phyloP scores from a whole-genome alignment of 257 asterid species.

The Thymus mandschuricus region DNA sequence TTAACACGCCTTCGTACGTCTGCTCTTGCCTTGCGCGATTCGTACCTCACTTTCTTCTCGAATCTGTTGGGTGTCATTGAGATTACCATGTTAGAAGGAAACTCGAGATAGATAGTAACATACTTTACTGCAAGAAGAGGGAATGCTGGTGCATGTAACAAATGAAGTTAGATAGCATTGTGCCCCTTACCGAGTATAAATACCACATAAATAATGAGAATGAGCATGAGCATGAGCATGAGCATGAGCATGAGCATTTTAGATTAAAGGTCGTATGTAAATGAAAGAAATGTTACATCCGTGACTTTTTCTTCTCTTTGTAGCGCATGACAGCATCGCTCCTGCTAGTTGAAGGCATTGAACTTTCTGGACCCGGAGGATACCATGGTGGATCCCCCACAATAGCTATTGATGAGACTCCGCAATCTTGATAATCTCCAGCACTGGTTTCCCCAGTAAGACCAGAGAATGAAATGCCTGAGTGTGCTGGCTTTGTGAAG shows the following conservation, averaged over 20 bases:
- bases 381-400: constrained; percentile 78
- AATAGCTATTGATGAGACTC: constrained; percentile 58
- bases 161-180: neutral
- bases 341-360: constrained; percentile 65
- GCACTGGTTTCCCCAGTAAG: constrained; percentile 61
- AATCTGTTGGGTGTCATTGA: constrained; percentile 48
- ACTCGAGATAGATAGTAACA: neutral
- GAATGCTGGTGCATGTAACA: neutral
- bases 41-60: constrained; percentile 92
- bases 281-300: constrained; percentile 38
- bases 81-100: constrained; percentile 5
- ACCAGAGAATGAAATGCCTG: constrained; percentile 73
- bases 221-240: too few species aligned
- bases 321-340: constrained; percentile 88
- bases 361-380: constrained; percentile 65
- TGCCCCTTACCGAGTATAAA: neutral
- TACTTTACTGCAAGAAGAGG: constrained; percentile 8
- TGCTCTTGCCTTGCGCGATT: constrained; percentile 94
- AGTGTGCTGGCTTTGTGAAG: constrained; percentile 56
- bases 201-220: neutral
- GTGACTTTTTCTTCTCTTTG: constrained; percentile 88
- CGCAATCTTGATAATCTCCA: constrained; percentile 76
- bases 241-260: too few species aligned
- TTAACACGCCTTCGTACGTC: constrained; percentile 93
- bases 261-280: neutral